Evolutionary conservation across 768 basidiomycete genomes (phyloP), one percentile per base, ranked within the genome.

Genomic region (Russula sp.): DNA sequence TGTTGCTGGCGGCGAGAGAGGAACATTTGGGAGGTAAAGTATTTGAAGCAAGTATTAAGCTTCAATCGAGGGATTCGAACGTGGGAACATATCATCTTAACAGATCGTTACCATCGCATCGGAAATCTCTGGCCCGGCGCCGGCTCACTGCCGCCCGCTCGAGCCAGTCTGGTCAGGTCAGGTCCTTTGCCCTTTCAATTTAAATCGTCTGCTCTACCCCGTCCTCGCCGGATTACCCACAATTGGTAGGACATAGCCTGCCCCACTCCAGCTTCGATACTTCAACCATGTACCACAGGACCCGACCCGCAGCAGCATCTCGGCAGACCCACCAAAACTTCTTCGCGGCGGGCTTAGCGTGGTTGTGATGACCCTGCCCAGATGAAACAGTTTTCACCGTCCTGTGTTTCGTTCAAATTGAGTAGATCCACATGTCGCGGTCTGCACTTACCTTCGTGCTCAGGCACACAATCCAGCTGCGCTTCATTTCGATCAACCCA

Each of bases 1-100:
- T 86, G 41, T 54, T 53, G 56, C 57, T 53, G 50, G 55, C 42
- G 42, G 66, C 22, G 20, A 42, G 49, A 20, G 50, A 20, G 35
- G 58, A 22, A 41, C 42, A 63, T 55, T 55, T 36, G 41, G 38
- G 6, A 18, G 18, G 58, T 34, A 56, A 38, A 20, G 22, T 58
- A 62, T 58, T 62, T 62, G 50, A 62, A 58, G 61, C 35, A 36
- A 6, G 13, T 20, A 53, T 65, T 58, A 65, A 57, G 29, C 56
- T 51, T 35, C 34, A 52, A 54, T 52, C 42, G 41, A 46, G 35
- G 22, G 38, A 3, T 9, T 16, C 10, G 16, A 8, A 3, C 42
- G 61, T 63, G 56, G 25, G 60, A 64, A 64, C 7, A 2, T 1
- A 8, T 41, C 42, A 22, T 45, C 48, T 47, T 13, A 46, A 56